Base-by-base conservation (phyloP, 495 filamentous ascomycete species). In the Penicillium bialowiezense region DNA sequence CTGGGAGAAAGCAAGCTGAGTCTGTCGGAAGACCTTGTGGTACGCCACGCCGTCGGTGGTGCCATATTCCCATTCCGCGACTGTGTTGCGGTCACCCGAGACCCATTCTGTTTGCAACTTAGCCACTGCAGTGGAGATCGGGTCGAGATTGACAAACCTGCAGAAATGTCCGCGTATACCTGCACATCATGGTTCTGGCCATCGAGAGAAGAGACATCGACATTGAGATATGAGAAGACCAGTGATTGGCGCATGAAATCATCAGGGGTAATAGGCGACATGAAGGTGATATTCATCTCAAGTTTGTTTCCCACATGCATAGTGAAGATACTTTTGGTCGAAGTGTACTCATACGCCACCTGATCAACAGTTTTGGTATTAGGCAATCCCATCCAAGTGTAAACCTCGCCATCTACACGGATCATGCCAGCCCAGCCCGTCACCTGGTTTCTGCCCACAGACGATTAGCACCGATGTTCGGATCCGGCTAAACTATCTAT, bases 131-230 rank as follows among this genome's bases (percentile, higher is more conserved):
- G 12, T 20, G 36, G 23, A 26, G 15, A 17, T 19, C 21, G 38
- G 3, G 9, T 12, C 7, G 7, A 34, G 1, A 9, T 4, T 8
- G 7, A 62, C 74, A 52, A 59, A 81, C 80, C 80, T 7, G 78
- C 81, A 32, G 80, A 81, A 45, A 83, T 80, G 54, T 84, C 80
- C 3, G 80, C 62, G 54, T 84, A 84, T 10, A 84, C 43, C 48
- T 83, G 74, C 26, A 84, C 78, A 55, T 81, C 63, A 58, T 84
- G 79, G 0, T 65, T 12, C 20, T 58, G 44, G 19, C 77, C 81
- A 63, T 84, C 80, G 19, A 73, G 55, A 5, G 79, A 80, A 41
- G 60, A 51, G 20, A 83, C 71, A 26, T 74, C 70, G 37, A 83
- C 75, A 40, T 78, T 54, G 21, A 84, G 41, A 52, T 83, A 84